phyloP scores from a whole-genome alignment of 768 basidiomycete species.

The Suillus lakei region DNA sequence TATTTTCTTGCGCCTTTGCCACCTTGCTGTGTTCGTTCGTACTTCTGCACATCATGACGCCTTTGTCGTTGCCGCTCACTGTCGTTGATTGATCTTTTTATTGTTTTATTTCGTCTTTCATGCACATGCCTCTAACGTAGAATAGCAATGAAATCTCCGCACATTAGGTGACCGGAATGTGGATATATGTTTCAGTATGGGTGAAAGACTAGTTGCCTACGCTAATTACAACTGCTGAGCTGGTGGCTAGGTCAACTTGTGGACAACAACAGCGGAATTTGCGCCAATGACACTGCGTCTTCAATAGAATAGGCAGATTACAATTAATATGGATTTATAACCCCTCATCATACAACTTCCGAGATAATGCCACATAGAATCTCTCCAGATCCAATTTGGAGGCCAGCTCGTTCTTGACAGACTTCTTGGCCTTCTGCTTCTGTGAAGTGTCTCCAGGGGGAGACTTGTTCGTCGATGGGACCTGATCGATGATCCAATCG shows the following conservation, averaged over 20 bases:
- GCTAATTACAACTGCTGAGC: background rate
- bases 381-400: constrained; percentile 81
- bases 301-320: background rate
- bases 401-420: constrained; percentile 53
- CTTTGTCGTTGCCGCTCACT: constrained; percentile 2
- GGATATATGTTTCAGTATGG: background rate
- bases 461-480: constrained; percentile 42
- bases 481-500: constrained; percentile 80
- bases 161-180: constrained; percentile 5
- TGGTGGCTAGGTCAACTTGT: background rate
- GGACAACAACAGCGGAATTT: background rate
- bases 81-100: constrained; percentile 7
- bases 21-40: background rate
- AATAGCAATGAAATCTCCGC: constrained; percentile 4
- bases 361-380: constrained; percentile 87
- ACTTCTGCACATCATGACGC: constrained; percentile 1
- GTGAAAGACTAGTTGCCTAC: background rate
- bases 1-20: background rate
- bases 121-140: constrained; percentile 9
- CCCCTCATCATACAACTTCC: constrained; percentile 93
- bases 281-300: background rate
- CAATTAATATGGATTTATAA: constrained; percentile 44
- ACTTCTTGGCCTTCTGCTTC: constrained; percentile 26
- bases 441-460: constrained; percentile 23
- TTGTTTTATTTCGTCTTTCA: constrained; percentile 1